Percentiles rank a stretch among this genome's conserved stretches.
phyloP scores from a whole-genome alignment of 2,329 filamentous ascomycete species.

The Fusarium tuaranense region DNA sequence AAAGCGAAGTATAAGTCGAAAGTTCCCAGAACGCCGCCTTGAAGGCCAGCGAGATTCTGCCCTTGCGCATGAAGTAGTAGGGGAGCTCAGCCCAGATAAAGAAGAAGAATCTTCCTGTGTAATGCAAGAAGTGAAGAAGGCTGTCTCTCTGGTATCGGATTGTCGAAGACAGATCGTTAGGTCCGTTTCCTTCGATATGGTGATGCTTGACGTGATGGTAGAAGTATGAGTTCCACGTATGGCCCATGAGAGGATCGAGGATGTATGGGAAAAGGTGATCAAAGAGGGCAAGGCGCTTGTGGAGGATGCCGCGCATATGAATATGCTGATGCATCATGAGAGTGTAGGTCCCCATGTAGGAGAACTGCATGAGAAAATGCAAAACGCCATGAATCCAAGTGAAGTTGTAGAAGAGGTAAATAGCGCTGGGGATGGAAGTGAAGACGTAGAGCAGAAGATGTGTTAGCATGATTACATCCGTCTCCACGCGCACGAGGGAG shows the following conservation, averaged over 20 bases:
- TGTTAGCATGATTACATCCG: slow-evolving; percentile 83
- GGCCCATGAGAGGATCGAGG: slow-evolving; percentile 80
- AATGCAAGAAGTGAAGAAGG: slow-evolving; percentile 73
- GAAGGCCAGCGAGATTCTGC: slow-evolving; percentile 65
- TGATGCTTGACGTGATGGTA: slow-evolving; percentile 91
- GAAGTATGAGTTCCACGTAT: slow-evolving; percentile 88
- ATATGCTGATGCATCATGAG: slow-evolving; percentile 89
- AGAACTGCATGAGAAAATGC: slow-evolving; percentile 74
- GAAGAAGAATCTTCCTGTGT: slow-evolving; percentile 79
- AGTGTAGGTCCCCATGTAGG: slow-evolving; percentile 80
- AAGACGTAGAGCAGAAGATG: slow-evolving; percentile 79
- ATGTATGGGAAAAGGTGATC: slow-evolving; percentile 79
- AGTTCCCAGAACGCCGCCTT: slow-evolving; percentile 73
- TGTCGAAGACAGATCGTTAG: slow-evolving; percentile 80
- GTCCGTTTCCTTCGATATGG: slow-evolving; percentile 84
- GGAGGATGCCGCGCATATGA: slow-evolving; percentile 77
- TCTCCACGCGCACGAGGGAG: slow-evolving; percentile 70
- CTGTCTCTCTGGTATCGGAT: slow-evolving; percentile 81
- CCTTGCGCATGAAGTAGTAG: slow-evolving; percentile 75
- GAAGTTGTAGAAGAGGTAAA: slow-evolving; percentile 74
- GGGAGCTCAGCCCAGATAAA: slow-evolving; percentile 82
- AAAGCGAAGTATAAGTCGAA: slow-evolving; percentile 66
- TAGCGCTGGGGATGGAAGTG: slow-evolving; percentile 77
- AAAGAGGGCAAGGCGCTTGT: slow-evolving; percentile 64
- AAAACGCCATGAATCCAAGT: slow-evolving; percentile 74